Evolutionary conservation across 441 rosid species (phyloP), one percentile per base, ranked within the genome.

Genomic region (Populus hybrid): DNA sequence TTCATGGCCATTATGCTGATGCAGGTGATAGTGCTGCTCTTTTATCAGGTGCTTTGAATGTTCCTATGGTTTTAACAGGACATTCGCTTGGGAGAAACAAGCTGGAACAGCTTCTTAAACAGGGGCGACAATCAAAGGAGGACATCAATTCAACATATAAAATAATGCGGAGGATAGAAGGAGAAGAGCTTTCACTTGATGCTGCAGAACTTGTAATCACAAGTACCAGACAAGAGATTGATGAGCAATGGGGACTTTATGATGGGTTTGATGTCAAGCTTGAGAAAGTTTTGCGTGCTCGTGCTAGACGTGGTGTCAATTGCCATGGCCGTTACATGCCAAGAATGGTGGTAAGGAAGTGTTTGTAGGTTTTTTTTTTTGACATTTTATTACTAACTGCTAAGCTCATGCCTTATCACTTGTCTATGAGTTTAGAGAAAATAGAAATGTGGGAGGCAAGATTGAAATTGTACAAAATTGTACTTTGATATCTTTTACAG

Each of bases 201-300:
- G 95, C 97, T 59, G 99, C 99, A 5, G 98, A 95, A 85, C 97
- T 95, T 77, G 97, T 94, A 74, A 92, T 95, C 80, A 95, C 99
- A 23, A 95, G 99, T 72, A 95, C 99, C 7, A 87, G 88, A 79
- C 99, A 95, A 80, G 99, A 95, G 87, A 91, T 94, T 76, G 98
- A 95, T 71, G 97, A 95, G 76, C 99, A 95, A 66, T 95, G 99
- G 99, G 99, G 99, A 63, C 97, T 95, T 74, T 95, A 95, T 81
- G 97, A 94, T 80, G 99, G 98, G 61, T 95, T 95, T 63, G 99
- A 95, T 85, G 98, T 95, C 74, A 95, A 95, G 86, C 97, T 95
- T 18, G 98, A 94, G 83, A 95, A 88, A 82, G 97, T 94, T 71
- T 82, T 95, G 74, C 97, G 98, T 42, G 98, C 99, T 78, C 97